Base-by-base conservation (phyloP, 148 eudicot species). In the Mesembryanthemum crystallinum region DNA sequence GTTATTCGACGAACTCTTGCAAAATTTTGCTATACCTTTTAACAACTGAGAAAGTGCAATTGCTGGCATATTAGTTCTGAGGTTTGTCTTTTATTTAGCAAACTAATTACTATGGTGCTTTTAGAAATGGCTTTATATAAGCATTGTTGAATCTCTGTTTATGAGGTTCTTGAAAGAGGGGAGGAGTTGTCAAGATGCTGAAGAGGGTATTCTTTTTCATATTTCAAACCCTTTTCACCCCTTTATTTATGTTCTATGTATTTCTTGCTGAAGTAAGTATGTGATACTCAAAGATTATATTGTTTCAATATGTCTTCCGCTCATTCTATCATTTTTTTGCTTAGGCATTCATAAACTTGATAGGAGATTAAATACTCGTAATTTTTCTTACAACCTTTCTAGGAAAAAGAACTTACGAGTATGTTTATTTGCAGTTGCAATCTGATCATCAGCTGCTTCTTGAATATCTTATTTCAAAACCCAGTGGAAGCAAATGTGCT, bases 381-480 rank as follows among this genome's bases (percentile, higher is more conserved):
- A 1, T 14, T 66, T 72, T 69, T n/a, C n/a, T n/a, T n/a, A n/a
- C n/a, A n/a, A n/a, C n/a, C n/a, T n/a, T n/a, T n/a, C n/a, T n/a
- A n/a, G n/a, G n/a, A n/a, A 13, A 21, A 35, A 17, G 49, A 66
- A 66, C 39, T 37, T 10, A n/a, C 29, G 42, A 5, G 8, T 64
- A 15, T 62, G 64, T 65, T 81, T 73, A 32, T 55, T 71, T 86
- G 85, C 93, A 94, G 98, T 80, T 94, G 76, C 88, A 74, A 66
- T 94, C 92, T 86, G 97, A 94, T 86, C 92, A 94, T 84, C 96
- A 94, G 73, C 88, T 94, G 51, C 97, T 94, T 77, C 93, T 94
- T 75, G 98, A 92, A 85, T 94, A 90, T 85, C 98, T 94, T 62
- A 92, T 94, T 77, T 92, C 98, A 65, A 92, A 85, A 79, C 96